Conservation (phyloP, 371 early-diverging fungal species). For the Capillidium heterosporum region DNA sequence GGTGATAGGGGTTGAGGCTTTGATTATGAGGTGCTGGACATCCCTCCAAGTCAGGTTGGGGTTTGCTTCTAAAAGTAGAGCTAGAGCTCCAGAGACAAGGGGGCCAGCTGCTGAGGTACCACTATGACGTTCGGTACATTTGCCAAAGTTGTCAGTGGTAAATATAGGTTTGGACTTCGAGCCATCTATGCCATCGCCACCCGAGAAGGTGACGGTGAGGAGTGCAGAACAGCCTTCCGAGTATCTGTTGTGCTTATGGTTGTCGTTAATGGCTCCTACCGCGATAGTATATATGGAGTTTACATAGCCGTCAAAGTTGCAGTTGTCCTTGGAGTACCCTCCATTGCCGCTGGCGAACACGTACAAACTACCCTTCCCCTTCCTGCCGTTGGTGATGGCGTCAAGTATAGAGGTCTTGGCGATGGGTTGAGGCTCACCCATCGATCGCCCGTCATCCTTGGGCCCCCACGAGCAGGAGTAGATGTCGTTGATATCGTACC, state of each 20-base stretch:
- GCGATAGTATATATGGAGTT: conserved; percentile 89
- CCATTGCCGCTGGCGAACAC: conserved; percentile 96
- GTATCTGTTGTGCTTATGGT: conserved; percentile 57
- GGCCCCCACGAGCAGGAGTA: conserved; percentile 95
- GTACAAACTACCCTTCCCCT: conserved; percentile 71
- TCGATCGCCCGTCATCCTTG: conserved; percentile 69
- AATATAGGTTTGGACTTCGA: conserved; percentile 26
- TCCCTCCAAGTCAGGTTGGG: conserved; percentile 91
- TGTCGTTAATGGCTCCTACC: conserved; percentile 72
- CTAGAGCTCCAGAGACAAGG: conserved; percentile 78
- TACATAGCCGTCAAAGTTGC: conserved; percentile 93
- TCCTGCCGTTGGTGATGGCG: conserved; percentile 68
- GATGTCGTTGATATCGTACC: conserved; percentile 69
- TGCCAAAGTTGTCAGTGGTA: conserved; percentile 47
- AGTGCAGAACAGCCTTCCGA: conserved; percentile 86
- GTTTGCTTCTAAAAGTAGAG: conserved; percentile 42
- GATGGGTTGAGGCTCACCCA: conserved; percentile 67
- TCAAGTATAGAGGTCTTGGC: conserved; percentile 62
- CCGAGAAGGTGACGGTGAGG: conserved; percentile 71
- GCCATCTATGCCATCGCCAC: too few species aligned
- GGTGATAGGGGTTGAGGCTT: conserved; percentile 58
- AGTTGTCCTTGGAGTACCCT: conserved; percentile 61
- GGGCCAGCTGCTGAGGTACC: conserved; percentile 97
- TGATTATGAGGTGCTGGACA: conserved; percentile 63
- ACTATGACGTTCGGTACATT: conserved; percentile 61